Evolutionary conservation across 768 basidiomycete species (phyloP), one percentile per base, ranked within the genome.

Genomic region (Pleurotus platypus): DNA sequence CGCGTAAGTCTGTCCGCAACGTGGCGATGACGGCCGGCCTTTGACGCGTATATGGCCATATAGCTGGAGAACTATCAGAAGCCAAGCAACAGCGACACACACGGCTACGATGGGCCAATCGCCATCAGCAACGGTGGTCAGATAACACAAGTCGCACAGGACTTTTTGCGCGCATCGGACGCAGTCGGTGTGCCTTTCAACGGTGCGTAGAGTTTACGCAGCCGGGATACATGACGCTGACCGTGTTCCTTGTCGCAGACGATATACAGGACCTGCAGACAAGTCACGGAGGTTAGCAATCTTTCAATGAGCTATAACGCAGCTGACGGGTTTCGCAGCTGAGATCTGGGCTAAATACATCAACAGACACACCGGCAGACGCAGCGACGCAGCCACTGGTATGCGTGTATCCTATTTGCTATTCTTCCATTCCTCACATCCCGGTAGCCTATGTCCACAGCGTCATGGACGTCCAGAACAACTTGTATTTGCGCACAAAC

Each of bases 291-390:
- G 4, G 46, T 12, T n/a, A 13, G 16, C 13, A 0, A n/a, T 18
- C 30, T 35, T 40, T 4, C 53, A 5, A 56, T 26, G 1, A 35
- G 30, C 18, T 42, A 7, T 51, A 35, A 75, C 51, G 84, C 85
- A 20, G 66, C 79, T 26, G 82, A 87, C 61, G 85, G 74, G 20
- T 78, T 40, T 26, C 20, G 1, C 39, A 54, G 51, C 86, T 55
- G 87, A 87, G 67, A 84, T 87, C 56, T 87, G 86, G 86, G 86
- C 86, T 49, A 88, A 89, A 67, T 89, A 87, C 65, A 86, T 89
- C 76, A 87, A 87, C 69, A 78, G 84, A 62, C 81, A 86, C 64
- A 88, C 85, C 37, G 87, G 87, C 58, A 75, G 87, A 60, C 83
- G 86, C 50, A 86, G 84, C 59, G 87, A 89, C 61, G 86, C 86